phyloP scores from a whole-genome alignment of 345 rosid genomes.

The Mallotus nudiflorus region DNA sequence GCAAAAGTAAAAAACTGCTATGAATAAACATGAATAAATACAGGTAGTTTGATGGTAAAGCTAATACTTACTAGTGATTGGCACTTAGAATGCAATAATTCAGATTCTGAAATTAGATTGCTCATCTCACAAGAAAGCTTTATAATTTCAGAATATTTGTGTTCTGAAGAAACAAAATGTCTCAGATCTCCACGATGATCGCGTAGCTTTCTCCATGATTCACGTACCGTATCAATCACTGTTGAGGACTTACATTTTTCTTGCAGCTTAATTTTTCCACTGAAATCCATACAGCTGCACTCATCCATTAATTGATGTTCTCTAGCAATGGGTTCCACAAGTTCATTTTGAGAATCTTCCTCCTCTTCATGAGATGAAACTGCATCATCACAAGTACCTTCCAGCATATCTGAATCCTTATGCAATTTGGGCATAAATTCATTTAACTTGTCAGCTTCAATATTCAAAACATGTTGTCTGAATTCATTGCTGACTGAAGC shows the following conservation, averaged over 20 bases:
- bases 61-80: conserved; percentile 41
- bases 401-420: conserved; percentile 39
- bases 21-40: conserved; percentile 12
- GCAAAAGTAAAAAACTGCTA: conserved; percentile 25
- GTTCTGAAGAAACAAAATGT: conserved; percentile 50
- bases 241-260: conserved; percentile 27
- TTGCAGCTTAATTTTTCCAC: conserved; percentile 31
- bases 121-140: conserved; percentile 53
- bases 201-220: conserved; percentile 68
- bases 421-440: conserved; percentile 25
- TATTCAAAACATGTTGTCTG: conserved; percentile 28
- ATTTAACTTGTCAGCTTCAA: conserved; percentile 28
- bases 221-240: conserved; percentile 46
- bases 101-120: conserved; percentile 75
- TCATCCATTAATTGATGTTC: conserved; percentile 70
- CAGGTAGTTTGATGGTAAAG: background rate
- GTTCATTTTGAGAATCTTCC: conserved; percentile 49
- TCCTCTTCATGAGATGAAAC: conserved; percentile 43
- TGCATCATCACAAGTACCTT: conserved; percentile 37
- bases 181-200: conserved; percentile 41
- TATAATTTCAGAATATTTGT: conserved; percentile 44
- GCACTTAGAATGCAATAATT: conserved; percentile 50
- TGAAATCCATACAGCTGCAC: conserved; percentile 78
- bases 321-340: conserved; percentile 34
- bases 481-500: conserved; percentile 44